Conservation (phyloP, 768 basidiomycete genomes). For the Mrakia frigida region DNA sequence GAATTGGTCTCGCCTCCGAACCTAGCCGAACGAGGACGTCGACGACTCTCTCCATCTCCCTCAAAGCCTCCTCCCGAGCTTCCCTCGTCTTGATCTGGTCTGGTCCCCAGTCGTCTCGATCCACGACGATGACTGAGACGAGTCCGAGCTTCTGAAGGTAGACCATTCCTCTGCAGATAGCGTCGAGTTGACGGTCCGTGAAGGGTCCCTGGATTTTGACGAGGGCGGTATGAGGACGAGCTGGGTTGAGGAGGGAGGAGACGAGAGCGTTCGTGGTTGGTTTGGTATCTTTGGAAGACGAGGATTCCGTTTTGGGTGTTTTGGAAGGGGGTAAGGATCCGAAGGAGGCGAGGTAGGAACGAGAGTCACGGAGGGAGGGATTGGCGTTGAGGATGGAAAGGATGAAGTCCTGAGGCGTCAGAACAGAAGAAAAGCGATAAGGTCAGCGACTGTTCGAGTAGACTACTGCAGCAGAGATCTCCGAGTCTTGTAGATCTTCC, state of each 20-base stretch:
- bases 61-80: slow-evolving; percentile 61
- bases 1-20: slow-evolving; percentile 77
- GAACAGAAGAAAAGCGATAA: background rate
- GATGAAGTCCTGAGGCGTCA: slow-evolving; percentile 75
- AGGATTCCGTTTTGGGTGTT: background rate
- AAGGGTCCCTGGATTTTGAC: slow-evolving; percentile 98
- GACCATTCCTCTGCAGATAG: slow-evolving; percentile 86
- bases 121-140: slow-evolving; percentile 90
- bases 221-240: slow-evolving; percentile 75
- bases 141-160: slow-evolving; percentile 94
- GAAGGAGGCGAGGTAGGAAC: slow-evolving; percentile 86
- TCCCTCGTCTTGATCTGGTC: slow-evolving; percentile 52
- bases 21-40: slow-evolving; percentile 76
- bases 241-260: slow-evolving; percentile 62
- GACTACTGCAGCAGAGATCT: no score
- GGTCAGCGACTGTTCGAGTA: background rate
- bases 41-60: slow-evolving; percentile 82
- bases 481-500: no score
- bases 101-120: slow-evolving; percentile 65
- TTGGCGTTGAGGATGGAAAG: slow-evolving; percentile 87
- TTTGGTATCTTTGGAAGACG: slow-evolving; percentile 35
- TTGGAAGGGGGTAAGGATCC: slow-evolving; percentile 53
- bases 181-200: slow-evolving; percentile 83
- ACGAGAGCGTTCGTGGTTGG: slow-evolving; percentile 42
- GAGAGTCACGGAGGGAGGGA: slow-evolving; percentile 84